Evolutionary conservation across 106 monocot species (phyloP).

Genomic region (Triglochin maritima): DNA sequence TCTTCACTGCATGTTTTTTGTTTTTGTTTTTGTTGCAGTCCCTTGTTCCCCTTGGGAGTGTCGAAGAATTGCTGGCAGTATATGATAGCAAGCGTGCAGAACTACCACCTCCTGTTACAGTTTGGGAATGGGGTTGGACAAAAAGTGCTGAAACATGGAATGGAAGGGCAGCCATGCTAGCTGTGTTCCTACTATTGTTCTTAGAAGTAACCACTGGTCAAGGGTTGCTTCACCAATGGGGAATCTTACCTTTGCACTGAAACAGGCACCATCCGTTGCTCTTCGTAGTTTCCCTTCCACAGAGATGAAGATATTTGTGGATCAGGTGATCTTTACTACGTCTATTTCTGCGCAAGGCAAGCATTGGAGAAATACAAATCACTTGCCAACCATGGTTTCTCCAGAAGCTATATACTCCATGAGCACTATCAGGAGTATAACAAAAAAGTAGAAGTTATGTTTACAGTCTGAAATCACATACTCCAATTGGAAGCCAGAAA

Average conservation of each 20-base stretch:
- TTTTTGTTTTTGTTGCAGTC: slow-evolving; percentile 37
- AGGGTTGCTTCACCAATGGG: slow-evolving; percentile 92
- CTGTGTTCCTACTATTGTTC: slow-evolving; percentile 62
- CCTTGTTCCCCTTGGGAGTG: slow-evolving; percentile 87
- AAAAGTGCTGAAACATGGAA: slow-evolving; percentile 98
- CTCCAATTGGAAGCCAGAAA: too few relatives aligned
- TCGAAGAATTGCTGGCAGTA: slow-evolving; percentile 86
- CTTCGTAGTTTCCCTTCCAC: too few relatives aligned
- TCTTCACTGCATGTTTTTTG: neutral
- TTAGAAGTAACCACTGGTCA: slow-evolving; percentile 77
- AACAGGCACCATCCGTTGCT: too few relatives aligned
- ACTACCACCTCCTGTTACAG: slow-evolving; percentile 83
- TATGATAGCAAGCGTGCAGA: slow-evolving; percentile 77
- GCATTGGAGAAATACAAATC: too few relatives aligned
- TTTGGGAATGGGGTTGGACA: slow-evolving; percentile 99
- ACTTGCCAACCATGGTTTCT: too few relatives aligned
- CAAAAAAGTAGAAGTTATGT: too few relatives aligned
- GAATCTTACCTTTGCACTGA: slow-evolving; percentile 29
- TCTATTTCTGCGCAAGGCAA: too few relatives aligned
- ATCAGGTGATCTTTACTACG: too few relatives aligned
- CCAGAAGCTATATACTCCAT: too few relatives aligned
- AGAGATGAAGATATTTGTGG: too few relatives aligned
- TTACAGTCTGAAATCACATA: too few relatives aligned
- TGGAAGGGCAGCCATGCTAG: slow-evolving; percentile 84
- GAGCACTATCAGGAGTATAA: too few relatives aligned